phyloP scores from a whole-genome alignment of 805 yeast genomes.

The Sungouiozyma intestinalis region DNA sequence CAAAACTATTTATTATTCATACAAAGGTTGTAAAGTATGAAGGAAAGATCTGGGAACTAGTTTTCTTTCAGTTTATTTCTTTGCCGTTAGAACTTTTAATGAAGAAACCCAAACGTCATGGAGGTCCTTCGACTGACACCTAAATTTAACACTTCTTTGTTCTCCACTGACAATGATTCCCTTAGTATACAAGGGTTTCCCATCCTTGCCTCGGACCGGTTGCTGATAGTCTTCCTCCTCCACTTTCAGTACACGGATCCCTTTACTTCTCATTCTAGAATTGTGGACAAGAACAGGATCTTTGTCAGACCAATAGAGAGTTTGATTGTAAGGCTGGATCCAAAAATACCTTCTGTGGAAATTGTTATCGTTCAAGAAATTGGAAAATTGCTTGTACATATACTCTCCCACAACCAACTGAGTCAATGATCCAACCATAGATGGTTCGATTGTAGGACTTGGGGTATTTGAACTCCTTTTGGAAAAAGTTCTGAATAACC shows the following conservation, averaged over 20 bases:
- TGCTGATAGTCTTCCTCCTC: slow-evolving; percentile 52
- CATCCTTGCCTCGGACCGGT: not conserved
- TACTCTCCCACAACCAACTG: slow-evolving; percentile 93
- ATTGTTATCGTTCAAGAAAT: slow-evolving; percentile 59
- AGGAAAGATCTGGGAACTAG: no score
- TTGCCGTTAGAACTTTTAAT: slow-evolving; percentile 59
- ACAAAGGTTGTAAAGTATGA: no score
- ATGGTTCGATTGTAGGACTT: not conserved
- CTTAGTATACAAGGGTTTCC: slow-evolving; percentile 64
- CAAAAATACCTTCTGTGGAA: slow-evolving; percentile 91
- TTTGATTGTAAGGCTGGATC: slow-evolving; percentile 90
- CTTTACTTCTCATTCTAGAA: slow-evolving; percentile 4
- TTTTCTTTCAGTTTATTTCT: no score
- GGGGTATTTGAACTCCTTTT: not conserved
- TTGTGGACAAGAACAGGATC: slow-evolving; percentile 1
- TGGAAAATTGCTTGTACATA: slow-evolving; percentile 73
- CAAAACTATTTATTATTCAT: not conserved
- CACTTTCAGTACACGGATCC: slow-evolving; percentile 18
- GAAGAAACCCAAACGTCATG: slow-evolving; percentile 91
- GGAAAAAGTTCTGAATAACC: not conserved
- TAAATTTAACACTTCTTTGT: slow-evolving; percentile 57
- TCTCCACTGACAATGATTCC: slow-evolving; percentile 67
- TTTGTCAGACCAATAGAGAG: slow-evolving; percentile 73
- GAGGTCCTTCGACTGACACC: slow-evolving; percentile 79
- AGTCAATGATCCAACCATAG: slow-evolving; percentile 49